Evolutionary conservation across 1,284 basidiomycete species (phyloP), one percentile per base, ranked within the genome.

Genomic region (Ceratobasidium sp.): DNA sequence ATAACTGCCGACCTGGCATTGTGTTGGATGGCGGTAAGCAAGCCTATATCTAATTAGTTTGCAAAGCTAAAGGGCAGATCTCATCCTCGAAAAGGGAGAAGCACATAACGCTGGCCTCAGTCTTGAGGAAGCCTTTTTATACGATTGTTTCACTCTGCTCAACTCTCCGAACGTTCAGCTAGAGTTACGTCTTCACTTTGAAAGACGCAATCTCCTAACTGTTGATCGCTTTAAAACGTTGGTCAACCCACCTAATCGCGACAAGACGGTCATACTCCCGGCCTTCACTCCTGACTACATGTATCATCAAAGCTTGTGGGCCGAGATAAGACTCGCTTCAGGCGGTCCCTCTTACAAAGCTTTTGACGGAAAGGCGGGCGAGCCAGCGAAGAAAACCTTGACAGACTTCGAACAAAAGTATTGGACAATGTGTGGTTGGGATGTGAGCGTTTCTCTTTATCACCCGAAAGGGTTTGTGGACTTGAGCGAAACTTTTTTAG

Each of bases 21-120:
- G n/a, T 70, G 78, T 46, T 79, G 78, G 78, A 79, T 79, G 78
- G 65, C 65, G 20, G 78, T 78, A 46, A 62, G 75, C n/a, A 33
- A 33, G 33, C 33, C 33, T 33, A 33, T 33, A 33, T 33, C 33
- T 33, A 33, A 33, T 33, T 33, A 33, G 33, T 33, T 33, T 33
- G 33, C 33, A 33, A 33, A 33, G 33, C 33, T 33, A 33, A 33
- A 33, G 33, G 33, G 33, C 33, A 33, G 33, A 33, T 33, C 33
- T 33, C 33, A 33, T 28, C 20, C 52, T 59, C 26, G 40, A n/a
- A n/a, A 33, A 33, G 33, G 33, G 33, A 33, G 33, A 33, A 33
- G 33, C 40, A 44, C 26, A 26, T n/a, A 59, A 13, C 10, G 33
- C 70, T 46, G 70, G 70, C 9, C 46, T 74, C 20, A 44, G 17